Base-by-base conservation (phyloP, 1,139 yeast genomes). In the Pichia sp. region DNA sequence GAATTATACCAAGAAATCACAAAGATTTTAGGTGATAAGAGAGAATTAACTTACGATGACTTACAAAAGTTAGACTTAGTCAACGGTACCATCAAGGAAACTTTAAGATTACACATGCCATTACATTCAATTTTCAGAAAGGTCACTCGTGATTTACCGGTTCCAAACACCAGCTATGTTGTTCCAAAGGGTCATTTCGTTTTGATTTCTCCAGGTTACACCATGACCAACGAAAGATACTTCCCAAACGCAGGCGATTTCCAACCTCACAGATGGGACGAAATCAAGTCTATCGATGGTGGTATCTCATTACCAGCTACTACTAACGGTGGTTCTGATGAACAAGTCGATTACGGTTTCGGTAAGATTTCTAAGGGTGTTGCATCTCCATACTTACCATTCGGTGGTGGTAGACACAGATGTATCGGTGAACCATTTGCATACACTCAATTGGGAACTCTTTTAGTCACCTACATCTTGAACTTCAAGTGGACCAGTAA, bases 351-450 rank as follows among this genome's bases (percentile, higher is more conserved):
- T 68, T 91, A 90, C 65, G 98, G 98, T 17, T 93, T 91, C 61
- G 98, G 98, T 64, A 88, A 91, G 52, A 88, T 93, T 56, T 83
- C 96, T 45, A 93, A 93, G 71, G 99, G 98, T 70, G 98, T 93
- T 38, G 73, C 87, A 21, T 88, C 96, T 42, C 96, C 99, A 47
- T 94, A 89, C 70, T 79, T 93, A 67, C 99, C 99, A 47, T 93
- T 93, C 63, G 99, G 99, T 59, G 99, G 98, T 68, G 99, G 99
- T 58, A 87, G 99, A 76, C 99, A 93, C 68, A 85, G 99, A 73
- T 93, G 99, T 72, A 90, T 93, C 63, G 99, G 99, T 62, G 99
- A 93, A 71, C 98, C 91, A 66, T 93, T 93, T 72, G 99, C 99
- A 38, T 89, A 85, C 67, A 83, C 85, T 57, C 99, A 93, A 73